Percentiles rank a stretch among this genome's conserved stretches.
These are phyloP conservation scores for Colletotrichum incanum DNA, from an alignment of 2,329 filamentous ascomycete species.

Conservation along the genomic window DNA sequence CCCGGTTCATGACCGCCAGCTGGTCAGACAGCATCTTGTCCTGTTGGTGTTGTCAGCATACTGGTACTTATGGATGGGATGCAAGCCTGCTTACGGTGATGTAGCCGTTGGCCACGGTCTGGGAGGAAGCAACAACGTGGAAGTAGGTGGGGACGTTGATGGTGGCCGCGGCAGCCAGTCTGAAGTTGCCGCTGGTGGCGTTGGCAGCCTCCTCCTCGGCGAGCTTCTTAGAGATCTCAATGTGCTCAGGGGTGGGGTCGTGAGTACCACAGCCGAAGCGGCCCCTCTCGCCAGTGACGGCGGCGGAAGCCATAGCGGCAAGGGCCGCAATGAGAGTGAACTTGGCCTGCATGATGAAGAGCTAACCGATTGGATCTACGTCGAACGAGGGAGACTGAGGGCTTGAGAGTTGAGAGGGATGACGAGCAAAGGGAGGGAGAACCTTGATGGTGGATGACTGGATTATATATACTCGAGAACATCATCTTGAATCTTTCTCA, in stretches of 20 bases:
- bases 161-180: constrained; percentile 44
- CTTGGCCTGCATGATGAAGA: constrained; percentile 25
- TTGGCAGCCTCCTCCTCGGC: constrained; percentile 41
- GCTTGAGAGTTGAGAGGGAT: constrained; percentile 25
- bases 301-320: constrained; percentile 27
- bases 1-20: constrained; percentile 61
- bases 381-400: constrained; percentile 2
- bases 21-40: constrained; percentile 56
- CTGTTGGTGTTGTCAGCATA: constrained; percentile 45
- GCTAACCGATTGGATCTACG: background rate
- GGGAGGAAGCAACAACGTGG: constrained; percentile 55
- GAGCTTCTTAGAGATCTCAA: constrained; percentile 43
- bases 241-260: constrained; percentile 28
- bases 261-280: constrained; percentile 25
- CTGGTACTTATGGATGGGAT: too few species aligned
- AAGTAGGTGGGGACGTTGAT: constrained; percentile 58
- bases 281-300: constrained; percentile 13
- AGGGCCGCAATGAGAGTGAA: constrained; percentile 24
- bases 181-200: constrained; percentile 37
- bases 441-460: constrained; percentile 14
- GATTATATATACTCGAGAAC: constrained; percentile 11
- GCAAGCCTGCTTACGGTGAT: constrained; percentile 50
- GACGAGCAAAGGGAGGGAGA: constrained; percentile 7
- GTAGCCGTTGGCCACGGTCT: constrained; percentile 51
- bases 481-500: background rate